phyloP scores from a whole-genome alignment of 805 yeast genomes.

The Tetrapisispora arboricola region DNA sequence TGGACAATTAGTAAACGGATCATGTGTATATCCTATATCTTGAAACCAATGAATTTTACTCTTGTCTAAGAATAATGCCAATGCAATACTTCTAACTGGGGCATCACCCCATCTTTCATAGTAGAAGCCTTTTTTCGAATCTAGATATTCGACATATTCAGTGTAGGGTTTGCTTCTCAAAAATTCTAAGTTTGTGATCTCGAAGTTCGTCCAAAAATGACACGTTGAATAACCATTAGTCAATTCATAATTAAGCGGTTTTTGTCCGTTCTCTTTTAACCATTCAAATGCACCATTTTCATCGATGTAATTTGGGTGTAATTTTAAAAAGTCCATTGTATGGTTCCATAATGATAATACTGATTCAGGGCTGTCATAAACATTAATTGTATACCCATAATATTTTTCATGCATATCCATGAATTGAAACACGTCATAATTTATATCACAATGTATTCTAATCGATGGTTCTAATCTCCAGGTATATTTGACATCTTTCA shows the following conservation, averaged over 20 bases:
- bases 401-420: conserved; percentile 56
- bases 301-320: conserved; percentile 48
- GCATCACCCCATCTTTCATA: conserved; percentile 95
- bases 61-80: conserved; percentile 61
- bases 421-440: conserved; percentile 70
- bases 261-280: conserved; percentile 47
- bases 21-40: conserved; percentile 70
- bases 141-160: conserved; percentile 53
- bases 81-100: conserved; percentile 74
- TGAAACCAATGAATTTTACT: conserved; percentile 73
- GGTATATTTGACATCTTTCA: conserved; percentile 54
- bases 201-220: conserved; percentile 89
- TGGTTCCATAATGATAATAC: conserved; percentile 58
- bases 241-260: conserved; percentile 35
- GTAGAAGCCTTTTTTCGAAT: conserved; percentile 67
- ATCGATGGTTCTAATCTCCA: conserved; percentile 80
- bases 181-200: conserved; percentile 77
- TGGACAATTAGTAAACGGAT: conserved; percentile 73
- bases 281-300: conserved; percentile 53
- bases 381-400: conserved; percentile 62
- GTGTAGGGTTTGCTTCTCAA: conserved; percentile 58
- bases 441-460: conserved; percentile 52
- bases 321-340: conserved; percentile 47
- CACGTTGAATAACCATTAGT: conserved; percentile 48
- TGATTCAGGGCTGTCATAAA: conserved; percentile 62